Conservation (phyloP, 176 grass and related monocot species). For the Bolboschoenus planiculmis region DNA sequence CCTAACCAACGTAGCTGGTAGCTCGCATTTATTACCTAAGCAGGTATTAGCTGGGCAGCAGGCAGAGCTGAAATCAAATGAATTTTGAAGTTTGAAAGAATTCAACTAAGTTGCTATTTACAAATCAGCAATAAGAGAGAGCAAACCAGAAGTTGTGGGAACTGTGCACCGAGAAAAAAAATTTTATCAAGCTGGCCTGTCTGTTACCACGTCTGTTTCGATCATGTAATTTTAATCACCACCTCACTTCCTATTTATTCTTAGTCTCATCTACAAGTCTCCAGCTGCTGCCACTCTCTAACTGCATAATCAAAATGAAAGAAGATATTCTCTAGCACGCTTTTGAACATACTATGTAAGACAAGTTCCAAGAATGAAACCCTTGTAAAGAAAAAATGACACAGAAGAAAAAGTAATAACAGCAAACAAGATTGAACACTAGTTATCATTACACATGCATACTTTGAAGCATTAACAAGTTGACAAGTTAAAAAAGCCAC, state of each 20-base stretch:
- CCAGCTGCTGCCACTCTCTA: neutral
- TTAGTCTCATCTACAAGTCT: neutral
- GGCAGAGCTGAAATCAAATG: neutral
- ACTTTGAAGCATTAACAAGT: slow-evolving; percentile 7
- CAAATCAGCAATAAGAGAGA: neutral
- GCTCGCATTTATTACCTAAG: neutral
- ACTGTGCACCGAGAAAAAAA: neutral
- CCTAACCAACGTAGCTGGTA: neutral
- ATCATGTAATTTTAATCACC: neutral
- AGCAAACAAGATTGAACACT: neutral
- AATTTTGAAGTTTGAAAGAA: no score
- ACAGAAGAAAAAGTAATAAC: neutral
- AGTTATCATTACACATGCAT: slow-evolving; percentile 4
- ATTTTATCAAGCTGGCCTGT: neutral
- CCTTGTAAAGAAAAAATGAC: neutral
- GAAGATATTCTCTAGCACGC: neutral
- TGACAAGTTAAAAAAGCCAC: neutral
- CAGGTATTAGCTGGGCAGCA: neutral
- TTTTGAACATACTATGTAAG: neutral
- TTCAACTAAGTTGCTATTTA: neutral
- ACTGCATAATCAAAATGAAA: neutral
- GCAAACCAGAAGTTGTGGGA: neutral
- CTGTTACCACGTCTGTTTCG: neutral
- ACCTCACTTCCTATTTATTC: neutral
- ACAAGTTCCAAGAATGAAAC: neutral